Base-by-base conservation (phyloP, 2,329 filamentous ascomycete species). In the Akanthomyces uredinophilus region DNA sequence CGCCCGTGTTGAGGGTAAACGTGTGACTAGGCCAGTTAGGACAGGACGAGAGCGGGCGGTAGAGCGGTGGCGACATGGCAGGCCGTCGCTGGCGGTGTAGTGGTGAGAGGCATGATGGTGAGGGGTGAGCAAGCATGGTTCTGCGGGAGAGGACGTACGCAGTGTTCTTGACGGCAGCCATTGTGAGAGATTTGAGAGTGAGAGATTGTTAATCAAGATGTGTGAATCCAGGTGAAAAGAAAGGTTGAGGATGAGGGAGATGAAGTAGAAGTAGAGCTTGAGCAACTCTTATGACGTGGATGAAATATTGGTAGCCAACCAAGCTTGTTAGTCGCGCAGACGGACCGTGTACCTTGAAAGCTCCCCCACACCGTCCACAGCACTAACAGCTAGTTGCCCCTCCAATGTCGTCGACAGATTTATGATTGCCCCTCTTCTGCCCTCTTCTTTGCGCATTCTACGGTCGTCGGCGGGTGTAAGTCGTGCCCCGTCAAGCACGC, bases 1-100 rank as follows among this genome's bases (percentile, higher is more conserved):
- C 88, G 63, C 91, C 90, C 60, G 87, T 88, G 78, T 91, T 90
- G 74, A 91, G 84, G 67, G 84, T 87, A 72, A 87, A 88, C 70
- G 85, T 83, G 39, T 63, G 65, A 20, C 64, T 65, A 60, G 56
- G 3, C 13, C 20, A 51, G 56, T 59, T 43, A 61, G 57, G 13
- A 39, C 20, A 32, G 29, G 37, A 4, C 2, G 29, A 4, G 22
- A n/a, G n/a, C 29, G 39, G 35, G 24, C 16, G 22, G 7, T 39
- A 41, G 24, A 27, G 24, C 7, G 5, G 32, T 14, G 52, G 60
- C 41, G 35, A 13, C 7, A 35, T 6, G 16, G 18, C 27, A 29
- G 27, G 27, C 27, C 27, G 20, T 5, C 18, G 35, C 11, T 24
- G 27, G 5, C 22, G 41, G 43, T 6, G 37, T 3, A 41, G 24